Evolutionary conservation across 2,329 filamentous ascomycete genomes (phyloP).

Genomic region (Ascochyta koolunga): DNA sequence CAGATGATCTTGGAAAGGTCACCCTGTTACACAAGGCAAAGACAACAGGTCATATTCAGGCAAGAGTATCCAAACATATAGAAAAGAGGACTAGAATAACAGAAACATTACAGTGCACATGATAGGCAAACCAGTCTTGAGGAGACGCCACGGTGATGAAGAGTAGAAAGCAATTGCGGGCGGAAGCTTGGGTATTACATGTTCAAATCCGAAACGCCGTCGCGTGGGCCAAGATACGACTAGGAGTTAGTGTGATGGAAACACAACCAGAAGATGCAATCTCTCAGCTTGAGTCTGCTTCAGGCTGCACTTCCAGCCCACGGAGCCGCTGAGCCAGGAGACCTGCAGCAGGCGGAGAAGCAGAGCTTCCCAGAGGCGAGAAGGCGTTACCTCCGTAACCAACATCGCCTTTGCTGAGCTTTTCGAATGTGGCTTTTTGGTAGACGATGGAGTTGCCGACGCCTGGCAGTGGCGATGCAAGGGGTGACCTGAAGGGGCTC

Average conservation of each 20-base stretch:
- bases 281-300: conserved; percentile 8
- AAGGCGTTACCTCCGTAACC: conserved; percentile 49
- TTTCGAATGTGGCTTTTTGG: conserved; percentile 61
- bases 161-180: background rate
- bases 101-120: background rate
- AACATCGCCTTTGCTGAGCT: conserved; percentile 69
- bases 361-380: conserved; percentile 32
- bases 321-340: conserved; percentile 73
- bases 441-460: conserved; percentile 21
- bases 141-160: background rate
- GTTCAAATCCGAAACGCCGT: background rate
- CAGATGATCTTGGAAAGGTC: conserved; percentile 5
- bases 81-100: background rate
- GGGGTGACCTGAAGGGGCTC: conserved; percentile 32
- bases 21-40: conserved; percentile 10
- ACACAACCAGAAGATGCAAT: too few species aligned
- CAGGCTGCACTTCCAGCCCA: conserved; percentile 61
- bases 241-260: too few species aligned
- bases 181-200: conserved; percentile 11
- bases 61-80: background rate
- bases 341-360: conserved; percentile 69
- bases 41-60: conserved; percentile 11
- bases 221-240: background rate
- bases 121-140: background rate
- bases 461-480: conserved; percentile 27